phyloP scores from a whole-genome alignment of 2,329 filamentous ascomycete genomes.

The Verticillium dahliae region DNA sequence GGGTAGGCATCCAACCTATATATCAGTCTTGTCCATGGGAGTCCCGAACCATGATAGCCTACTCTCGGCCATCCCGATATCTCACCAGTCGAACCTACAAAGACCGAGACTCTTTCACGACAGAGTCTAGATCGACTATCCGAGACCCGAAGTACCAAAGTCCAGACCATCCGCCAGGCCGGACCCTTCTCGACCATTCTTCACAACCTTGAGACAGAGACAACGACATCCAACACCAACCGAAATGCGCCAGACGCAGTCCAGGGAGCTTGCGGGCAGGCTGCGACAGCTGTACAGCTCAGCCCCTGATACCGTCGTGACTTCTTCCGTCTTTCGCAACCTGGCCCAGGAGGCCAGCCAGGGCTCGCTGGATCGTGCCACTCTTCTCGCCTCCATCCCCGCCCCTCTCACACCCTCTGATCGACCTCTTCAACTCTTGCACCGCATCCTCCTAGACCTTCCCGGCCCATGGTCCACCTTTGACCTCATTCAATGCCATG shows the following conservation, averaged over 20 bases:
- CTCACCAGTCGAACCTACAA: background rate
- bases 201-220: background rate
- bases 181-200: background rate
- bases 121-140: background rate
- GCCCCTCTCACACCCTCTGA: constrained; percentile 11
- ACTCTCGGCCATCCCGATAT: background rate
- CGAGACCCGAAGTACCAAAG: background rate
- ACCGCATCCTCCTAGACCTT: constrained; percentile 16
- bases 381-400: constrained; percentile 16
- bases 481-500: constrained; percentile 24
- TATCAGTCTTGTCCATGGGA: background rate
- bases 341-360: background rate
- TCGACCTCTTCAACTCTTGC: constrained; percentile 18
- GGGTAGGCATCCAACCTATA: background rate
- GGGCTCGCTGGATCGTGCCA: background rate
- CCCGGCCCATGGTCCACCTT: constrained; percentile 20
- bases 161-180: background rate
- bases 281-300: background rate
- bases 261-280: background rate
- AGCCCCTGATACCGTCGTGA: background rate
- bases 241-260: background rate
- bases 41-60: no score
- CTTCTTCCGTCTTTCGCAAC: background rate
- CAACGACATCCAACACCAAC: background rate
- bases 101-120: background rate